Base-by-base conservation (phyloP, 306 rosid species). In the Quercus dentata region DNA sequence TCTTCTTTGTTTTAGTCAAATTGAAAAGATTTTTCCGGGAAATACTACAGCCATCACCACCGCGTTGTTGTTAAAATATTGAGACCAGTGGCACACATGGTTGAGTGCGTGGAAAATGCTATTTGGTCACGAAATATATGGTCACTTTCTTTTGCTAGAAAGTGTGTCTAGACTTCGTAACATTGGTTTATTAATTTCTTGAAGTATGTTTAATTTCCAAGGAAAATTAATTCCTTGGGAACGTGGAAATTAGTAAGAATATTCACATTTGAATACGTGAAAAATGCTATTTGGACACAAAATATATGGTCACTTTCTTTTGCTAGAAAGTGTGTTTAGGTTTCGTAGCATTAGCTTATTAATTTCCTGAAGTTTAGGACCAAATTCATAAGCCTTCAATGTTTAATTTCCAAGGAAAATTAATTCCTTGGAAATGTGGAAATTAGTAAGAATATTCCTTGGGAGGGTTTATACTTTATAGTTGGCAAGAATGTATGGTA, bases 41-140 rank as follows among this genome's bases (percentile, higher is more conserved):
- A 80, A 74, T 73, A 83, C 70, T 59, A 79, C 25, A 72, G 74
- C 49, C 79, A 38, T 6, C 46, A 8, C 46, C 46, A 41, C 46
- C 46, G 46, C 77, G 59, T 82, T 80, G 79, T 38, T 68, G 49
- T 71, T 77, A 73, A 74, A 80, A 78, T 54, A 38, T 69, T 85
- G 86, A 85, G 78, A 74, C 73, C 61, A 21, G 14, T 35, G 14
- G 79, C 84, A 80, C 84, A 80, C 87, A 81, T 83, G 73, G 54
- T 64, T 65, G 76, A 73, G 70, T n/a, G 54, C 74, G 59, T 78
- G 80, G 44, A 75, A 56, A 80, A 59, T 65, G 56, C 55, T 62
- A 44, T 1, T 65, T 41, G 13, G 18, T 44, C 75, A 46, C 51
- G 38, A 30, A 69, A 33, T 33, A 20, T 31, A 25, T 41, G 14